Evolutionary conservation across 177 flowering plant species (phyloP), one percentile per base, ranked within the genome.

Genomic region (Vitis hybrid): DNA sequence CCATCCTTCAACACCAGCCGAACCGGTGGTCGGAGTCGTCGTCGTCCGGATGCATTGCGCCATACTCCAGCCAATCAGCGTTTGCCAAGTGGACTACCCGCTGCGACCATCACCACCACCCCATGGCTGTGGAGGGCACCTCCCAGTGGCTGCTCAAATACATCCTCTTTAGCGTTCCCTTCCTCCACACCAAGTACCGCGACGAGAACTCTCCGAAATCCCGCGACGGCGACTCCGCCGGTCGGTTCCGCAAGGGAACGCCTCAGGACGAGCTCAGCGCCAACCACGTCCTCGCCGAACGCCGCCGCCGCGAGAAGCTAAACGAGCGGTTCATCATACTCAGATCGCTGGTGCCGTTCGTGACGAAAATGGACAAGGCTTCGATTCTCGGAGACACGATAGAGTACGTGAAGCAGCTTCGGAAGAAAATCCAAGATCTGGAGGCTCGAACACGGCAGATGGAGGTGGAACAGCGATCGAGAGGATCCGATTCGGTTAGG

Each of bases 301-400:
- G 98, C 0, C 85, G 97, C 11, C 82, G 98, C 10, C 81, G 98
- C 2, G 99, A 93, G 81, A 93, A 91, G 79, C 87, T 95, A 1
- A 95, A 93, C 64, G 97, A 95, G 81, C 65, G 93, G 62, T 95
- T 95, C 79, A 85, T 93, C 19, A 78, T 87, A 7, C 65, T 95
- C 16, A 73, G 98, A 31, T 89, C 98, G 0, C 77, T 93, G 3
- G 98, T 95, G 3, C 99, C 99, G 0, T 92, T 93, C 62, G 97
- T 91, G 49, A 95, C 98, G 15, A 95, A 91, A 81, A 95, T 90
- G 98, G 99, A 95, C 69, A 95, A 95, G 68, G 99, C 95, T 6
- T 93, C 99, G 1, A 95, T 95, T 11, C 70, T 95, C 0, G 99
- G 97, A 1, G 98, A 93, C 81, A 88, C 99, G 1, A 93, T 95